Conservation (phyloP, 768 basidiomycete genomes). For the Boletus sp. region DNA sequence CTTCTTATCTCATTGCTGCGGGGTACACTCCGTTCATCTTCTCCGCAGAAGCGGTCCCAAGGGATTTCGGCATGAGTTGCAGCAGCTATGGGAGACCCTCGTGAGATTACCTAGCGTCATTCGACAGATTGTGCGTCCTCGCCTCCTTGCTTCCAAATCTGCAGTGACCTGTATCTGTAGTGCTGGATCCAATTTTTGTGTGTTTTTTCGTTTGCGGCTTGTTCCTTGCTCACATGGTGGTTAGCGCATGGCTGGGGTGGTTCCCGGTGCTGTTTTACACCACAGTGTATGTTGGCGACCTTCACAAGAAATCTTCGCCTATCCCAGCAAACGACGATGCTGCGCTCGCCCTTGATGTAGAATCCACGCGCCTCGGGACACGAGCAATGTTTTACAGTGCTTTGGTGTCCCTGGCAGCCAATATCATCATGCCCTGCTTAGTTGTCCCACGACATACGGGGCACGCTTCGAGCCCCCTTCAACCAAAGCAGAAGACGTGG, state of each 20-base stretch:
- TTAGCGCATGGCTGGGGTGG: slow-evolving; percentile 84
- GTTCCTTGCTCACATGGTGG: slow-evolving; percentile 1
- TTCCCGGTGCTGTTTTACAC: slow-evolving; percentile 90
- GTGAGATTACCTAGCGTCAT: slow-evolving; percentile 69
- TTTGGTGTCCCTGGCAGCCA: slow-evolving; percentile 61
- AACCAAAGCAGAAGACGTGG: slow-evolving; percentile 20
- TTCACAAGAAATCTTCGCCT: slow-evolving; percentile 58
- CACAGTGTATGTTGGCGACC: slow-evolving; percentile 82
- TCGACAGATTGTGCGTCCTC: slow-evolving; percentile 66
- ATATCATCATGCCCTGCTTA: slow-evolving; percentile 69
- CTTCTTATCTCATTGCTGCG: not conserved
- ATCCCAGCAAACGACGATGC: slow-evolving; percentile 29
- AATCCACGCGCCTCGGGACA: slow-evolving; percentile 80
- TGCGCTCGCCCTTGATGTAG: slow-evolving; percentile 46
- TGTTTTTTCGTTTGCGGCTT: slow-evolving; percentile 22
- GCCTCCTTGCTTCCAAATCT: not conserved
- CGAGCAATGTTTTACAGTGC: slow-evolving; percentile 80
- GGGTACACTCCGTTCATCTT: slow-evolving; percentile 1
- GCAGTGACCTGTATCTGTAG: slow-evolving; percentile 35
- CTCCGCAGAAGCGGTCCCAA: slow-evolving; percentile 18
- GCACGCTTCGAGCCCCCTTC: slow-evolving; percentile 14
- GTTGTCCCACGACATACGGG: slow-evolving; percentile 31
- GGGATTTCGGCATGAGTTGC: slow-evolving; percentile 44
- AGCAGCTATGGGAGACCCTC: slow-evolving; percentile 69
- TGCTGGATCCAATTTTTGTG: slow-evolving; percentile 81